Base-by-base conservation (phyloP, 176 grass and related monocot genomes). In the Alopecurus myosuroides region DNA sequence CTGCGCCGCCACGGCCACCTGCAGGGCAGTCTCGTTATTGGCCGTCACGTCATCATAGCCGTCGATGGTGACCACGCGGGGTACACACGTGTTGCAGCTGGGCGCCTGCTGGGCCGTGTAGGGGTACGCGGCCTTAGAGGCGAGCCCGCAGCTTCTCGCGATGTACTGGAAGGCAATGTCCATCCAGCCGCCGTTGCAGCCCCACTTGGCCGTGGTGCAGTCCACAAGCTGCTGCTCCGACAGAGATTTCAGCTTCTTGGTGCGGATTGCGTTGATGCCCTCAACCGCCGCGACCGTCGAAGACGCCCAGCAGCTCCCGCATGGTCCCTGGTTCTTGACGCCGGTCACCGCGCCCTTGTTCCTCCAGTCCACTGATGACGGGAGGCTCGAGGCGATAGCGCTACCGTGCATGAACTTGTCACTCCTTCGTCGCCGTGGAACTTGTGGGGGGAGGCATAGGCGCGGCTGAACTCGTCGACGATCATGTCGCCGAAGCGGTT, bases 401-500 rank as follows among this genome's bases (percentile, higher is more conserved):
- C 4, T 31, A 82, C 70, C 89, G 80, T 93, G 81, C 72, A 42
- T 40, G 81, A 93, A 91, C 0, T 23, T 58, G 1, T 78, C 60
- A 8, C 23, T 60, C 57, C 25, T 28, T 5, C 11, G 58, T 72
- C 40, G 6, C 85, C 92, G 4, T 85, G 74, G 80, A 85, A 87
- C 88, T 68, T 86, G 40, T 89, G 72, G 40, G 92, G 90, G 0
- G 86, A 82, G 13, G 92, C 88, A 76, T 83, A 97, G 20, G 81
- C 74, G 36, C 78, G 85, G 29, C 81, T 55, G 85, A 97, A 92
- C 88, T 97, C 95, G 85, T 91, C 90, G 72, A 67, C 79, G 39
- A 88, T 97, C 86, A 97, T 89, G 92, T 97, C 92, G 50, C 65
- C 90, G 77, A 97, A 94, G 77, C 85, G 89, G 90, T 97, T 94